Base-by-base conservation (phyloP, 495 filamentous ascomycete genomes). In the Tuber magnatum region DNA sequence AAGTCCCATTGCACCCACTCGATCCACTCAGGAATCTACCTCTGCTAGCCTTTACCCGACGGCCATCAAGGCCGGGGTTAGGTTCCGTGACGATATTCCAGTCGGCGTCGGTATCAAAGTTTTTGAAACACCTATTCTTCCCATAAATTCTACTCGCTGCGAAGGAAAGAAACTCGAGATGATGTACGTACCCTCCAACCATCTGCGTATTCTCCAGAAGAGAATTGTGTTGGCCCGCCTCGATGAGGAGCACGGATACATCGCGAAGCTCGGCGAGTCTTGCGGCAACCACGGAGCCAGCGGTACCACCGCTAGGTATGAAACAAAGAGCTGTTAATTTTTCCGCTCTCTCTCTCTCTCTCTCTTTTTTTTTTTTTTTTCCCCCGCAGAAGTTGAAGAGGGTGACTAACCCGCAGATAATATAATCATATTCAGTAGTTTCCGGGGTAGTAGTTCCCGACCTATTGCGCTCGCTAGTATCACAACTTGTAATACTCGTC, bases 11-110 rank as follows among this genome's bases (percentile, higher is more conserved):
- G 74, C 87, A 86, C 24, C 87, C 88, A 75, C 85, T 88, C 69
- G 84, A 87, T 7, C 89, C 89, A 39, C 90, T 88, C 24, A 91
- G 85, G 73, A 87, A 87, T 73, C 86, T 87, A 44, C 89, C 90
- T 70, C 88, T 86, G 68, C 87, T 90, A 77, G 87, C 84, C 77
- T 90, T 88, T 74, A 88, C 86, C 71, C 86, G 85, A 51, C 88
- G 86, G 56, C 87, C 84, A 68, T 88, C 84, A 40, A 89, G 86
- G 6, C 87, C 88, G 8, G 84, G 76, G 76, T 86, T 88, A 0
- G 88, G 87, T 38, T 87, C 86, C 4, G 87, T 89, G 78, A 87
- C 80, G 39, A 89, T 83, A 74, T 90, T 89, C 83, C 89, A 85
- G 74, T 90, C 86, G 3, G 85, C 86, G 22, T 87, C 86, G 51